phyloP scores from a whole-genome alignment of 2,329 filamentous ascomycete genomes.

The Talaromyces islandicus region DNA sequence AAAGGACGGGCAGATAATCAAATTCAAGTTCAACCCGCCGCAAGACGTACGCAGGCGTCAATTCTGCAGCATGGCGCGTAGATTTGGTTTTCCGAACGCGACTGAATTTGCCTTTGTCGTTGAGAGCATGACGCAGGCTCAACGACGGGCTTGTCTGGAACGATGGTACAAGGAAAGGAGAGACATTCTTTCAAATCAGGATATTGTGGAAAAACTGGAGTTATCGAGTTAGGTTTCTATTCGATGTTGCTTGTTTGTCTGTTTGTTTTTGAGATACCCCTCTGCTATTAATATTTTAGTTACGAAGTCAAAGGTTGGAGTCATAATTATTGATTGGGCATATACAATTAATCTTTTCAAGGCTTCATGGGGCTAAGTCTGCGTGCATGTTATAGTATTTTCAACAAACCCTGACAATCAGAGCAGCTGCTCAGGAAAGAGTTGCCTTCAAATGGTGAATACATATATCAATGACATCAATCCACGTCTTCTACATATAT shows the following conservation, averaged over 20 bases:
- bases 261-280: background rate
- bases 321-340: too few species aligned
- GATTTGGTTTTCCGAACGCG: conserved; percentile 68
- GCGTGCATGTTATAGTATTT: too few species aligned
- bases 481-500: too few species aligned
- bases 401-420: too few species aligned
- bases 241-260: background rate
- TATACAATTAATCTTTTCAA: too few species aligned
- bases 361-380: too few species aligned
- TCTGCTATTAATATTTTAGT: background rate
- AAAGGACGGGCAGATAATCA: conserved; percentile 40
- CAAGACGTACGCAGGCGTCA: conserved; percentile 69
- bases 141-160: conserved; percentile 71
- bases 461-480: too few species aligned
- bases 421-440: too few species aligned
- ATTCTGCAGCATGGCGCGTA: conserved; percentile 83
- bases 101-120: conserved; percentile 86
- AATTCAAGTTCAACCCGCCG: conserved; percentile 65
- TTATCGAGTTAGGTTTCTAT: background rate
- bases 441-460: too few species aligned
- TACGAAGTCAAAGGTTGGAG: too few species aligned
- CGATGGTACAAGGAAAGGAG: conserved; percentile 69
- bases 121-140: conserved; percentile 81
- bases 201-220: background rate
- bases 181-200: conserved; percentile 33